Evolutionary conservation across 257 asterid species (phyloP).

Genomic region (Scutellaria minor): DNA sequence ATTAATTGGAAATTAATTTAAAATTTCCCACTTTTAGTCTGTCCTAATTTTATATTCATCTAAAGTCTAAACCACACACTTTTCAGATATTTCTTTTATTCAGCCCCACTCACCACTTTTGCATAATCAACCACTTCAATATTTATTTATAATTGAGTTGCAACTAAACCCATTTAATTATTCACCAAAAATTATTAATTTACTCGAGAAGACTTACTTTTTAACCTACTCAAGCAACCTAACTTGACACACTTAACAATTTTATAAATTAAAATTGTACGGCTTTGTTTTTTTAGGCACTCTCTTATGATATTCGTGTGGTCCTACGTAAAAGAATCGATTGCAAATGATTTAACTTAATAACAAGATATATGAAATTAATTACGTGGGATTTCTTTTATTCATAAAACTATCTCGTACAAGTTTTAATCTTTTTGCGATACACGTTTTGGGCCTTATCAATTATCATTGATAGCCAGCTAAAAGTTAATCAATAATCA

Average conservation of each 20-base stretch:
- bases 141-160: neutral
- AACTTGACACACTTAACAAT: conserved; percentile 5
- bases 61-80: neutral
- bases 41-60: neutral
- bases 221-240: conserved; percentile 24
- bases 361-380: no score
- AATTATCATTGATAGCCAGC: neutral
- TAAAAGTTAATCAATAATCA: no score
- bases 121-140: neutral
- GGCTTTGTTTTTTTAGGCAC: neutral
- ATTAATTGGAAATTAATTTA: no score
- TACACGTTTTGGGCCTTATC: conserved; percentile 25
- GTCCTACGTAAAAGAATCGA: no score
- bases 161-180: neutral
- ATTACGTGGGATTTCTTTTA: no score
- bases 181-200: conserved; percentile 10
- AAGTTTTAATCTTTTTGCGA: neutral
- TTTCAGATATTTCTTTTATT: neutral
- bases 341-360: no score
- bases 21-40: no score
- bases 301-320: no score
- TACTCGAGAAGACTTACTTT: conserved; percentile 31
- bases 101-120: neutral
- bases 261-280: conserved; percentile 1
- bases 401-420: no score